phyloP scores from a whole-genome alignment of 2,329 filamentous ascomycete genomes.

The Botryotinia convoluta region DNA sequence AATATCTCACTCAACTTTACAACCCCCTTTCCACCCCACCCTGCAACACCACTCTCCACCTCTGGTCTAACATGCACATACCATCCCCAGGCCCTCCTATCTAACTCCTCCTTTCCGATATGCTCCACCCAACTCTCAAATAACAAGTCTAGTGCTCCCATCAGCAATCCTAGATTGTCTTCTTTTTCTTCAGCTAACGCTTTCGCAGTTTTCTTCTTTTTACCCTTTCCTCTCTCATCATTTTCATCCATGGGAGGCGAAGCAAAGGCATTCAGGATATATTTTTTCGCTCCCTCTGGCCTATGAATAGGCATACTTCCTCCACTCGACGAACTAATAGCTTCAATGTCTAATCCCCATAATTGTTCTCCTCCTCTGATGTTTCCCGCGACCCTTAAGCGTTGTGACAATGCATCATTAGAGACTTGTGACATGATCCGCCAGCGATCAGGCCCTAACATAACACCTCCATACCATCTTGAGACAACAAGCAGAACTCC shows the following conservation, averaged over 20 bases:
- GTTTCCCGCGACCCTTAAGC: slow-evolving; percentile 44
- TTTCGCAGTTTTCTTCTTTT: slow-evolving; percentile 54
- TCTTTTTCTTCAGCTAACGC: slow-evolving; percentile 60
- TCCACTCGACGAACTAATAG: slow-evolving; percentile 39
- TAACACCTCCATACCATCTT: slow-evolving; percentile 60
- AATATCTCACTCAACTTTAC: slow-evolving; percentile 67
- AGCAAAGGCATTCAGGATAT: slow-evolving; percentile 58
- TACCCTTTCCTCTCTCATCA: slow-evolving; percentile 29
- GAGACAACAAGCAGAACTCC: slow-evolving; percentile 58
- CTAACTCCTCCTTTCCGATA: slow-evolving; percentile 63
- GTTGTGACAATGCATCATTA: slow-evolving; percentile 53
- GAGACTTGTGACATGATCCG: slow-evolving; percentile 59
- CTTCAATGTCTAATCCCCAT: slow-evolving; percentile 59
- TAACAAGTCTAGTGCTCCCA: slow-evolving; percentile 69
- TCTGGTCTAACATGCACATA: slow-evolving; percentile 75
- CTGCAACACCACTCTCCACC: slow-evolving; percentile 68
- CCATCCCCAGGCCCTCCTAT: slow-evolving; percentile 77
- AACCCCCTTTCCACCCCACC: slow-evolving; percentile 79
- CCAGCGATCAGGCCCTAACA: slow-evolving; percentile 62
- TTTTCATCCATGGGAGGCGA: slow-evolving; percentile 36
- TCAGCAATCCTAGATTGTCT: slow-evolving; percentile 64
- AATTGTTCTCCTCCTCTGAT: slow-evolving; percentile 51
- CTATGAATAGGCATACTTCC: slow-evolving; percentile 69
- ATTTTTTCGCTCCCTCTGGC: slow-evolving; percentile 64
- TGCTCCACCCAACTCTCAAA: slow-evolving; percentile 72